Conservation (phyloP, 139 green algal genomes). For the Chlorella sp. region DNA sequence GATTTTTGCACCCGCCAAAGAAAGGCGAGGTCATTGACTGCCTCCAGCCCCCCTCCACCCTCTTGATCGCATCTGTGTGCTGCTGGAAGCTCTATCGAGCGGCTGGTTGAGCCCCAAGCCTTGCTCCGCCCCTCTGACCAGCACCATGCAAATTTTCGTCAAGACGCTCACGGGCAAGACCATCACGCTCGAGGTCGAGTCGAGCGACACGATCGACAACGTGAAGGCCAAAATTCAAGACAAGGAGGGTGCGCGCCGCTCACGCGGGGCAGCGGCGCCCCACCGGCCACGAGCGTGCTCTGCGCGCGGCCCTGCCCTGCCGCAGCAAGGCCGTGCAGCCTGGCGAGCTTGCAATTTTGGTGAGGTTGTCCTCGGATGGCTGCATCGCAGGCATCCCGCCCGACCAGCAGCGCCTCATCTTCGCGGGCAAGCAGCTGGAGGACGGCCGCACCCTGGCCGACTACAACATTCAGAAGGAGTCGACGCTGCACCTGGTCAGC, state of each 20-base stretch:
- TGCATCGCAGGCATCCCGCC: slow-evolving; percentile 81
- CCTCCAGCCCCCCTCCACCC: too few species aligned
- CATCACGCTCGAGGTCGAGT: slow-evolving; percentile 92
- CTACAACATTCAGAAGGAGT: slow-evolving; percentile 98
- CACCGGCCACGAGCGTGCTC: not conserved
- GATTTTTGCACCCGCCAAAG: too few species aligned
- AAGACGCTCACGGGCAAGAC: slow-evolving; percentile 94
- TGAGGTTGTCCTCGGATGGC: too few species aligned
- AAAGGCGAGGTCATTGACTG: too few species aligned
- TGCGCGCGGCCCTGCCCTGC: not conserved
- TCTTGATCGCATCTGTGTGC: too few species aligned
- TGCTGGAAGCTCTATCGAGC: too few species aligned
- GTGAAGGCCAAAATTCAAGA: slow-evolving; percentile 97
- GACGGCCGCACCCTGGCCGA: slow-evolving; percentile 94
- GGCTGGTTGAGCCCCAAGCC: too few species aligned
- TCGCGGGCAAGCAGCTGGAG: slow-evolving; percentile 98
- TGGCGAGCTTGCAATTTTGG: not conserved
- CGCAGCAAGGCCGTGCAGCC: not conserved
- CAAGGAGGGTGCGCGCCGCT: slow-evolving; percentile 76
- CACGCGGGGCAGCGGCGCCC: not conserved
- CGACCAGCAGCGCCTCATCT: slow-evolving; percentile 97
- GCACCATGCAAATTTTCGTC: slow-evolving; percentile 86
- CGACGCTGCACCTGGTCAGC: slow-evolving; percentile 57
- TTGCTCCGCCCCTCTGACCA: too few species aligned
- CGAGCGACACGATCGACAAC: slow-evolving; percentile 84